phyloP scores from a whole-genome alignment of 345 rosid species.

The Populus simonii region DNA sequence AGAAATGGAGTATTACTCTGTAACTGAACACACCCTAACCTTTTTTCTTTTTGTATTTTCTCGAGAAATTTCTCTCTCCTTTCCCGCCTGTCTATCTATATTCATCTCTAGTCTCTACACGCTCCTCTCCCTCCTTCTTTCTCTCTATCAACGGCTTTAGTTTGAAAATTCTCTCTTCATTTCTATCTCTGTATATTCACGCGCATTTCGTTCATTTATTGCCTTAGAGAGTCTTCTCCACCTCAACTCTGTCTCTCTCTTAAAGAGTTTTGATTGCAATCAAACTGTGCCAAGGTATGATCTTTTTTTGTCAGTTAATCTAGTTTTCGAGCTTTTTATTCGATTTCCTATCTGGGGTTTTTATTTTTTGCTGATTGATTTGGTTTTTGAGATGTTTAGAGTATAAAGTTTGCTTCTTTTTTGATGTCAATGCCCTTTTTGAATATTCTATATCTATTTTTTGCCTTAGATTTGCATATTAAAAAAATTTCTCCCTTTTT shows the following conservation, averaged over 20 bases:
- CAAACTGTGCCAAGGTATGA: slow-evolving; percentile 1
- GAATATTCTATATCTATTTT: slow-evolving; percentile 24
- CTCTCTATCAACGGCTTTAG: slow-evolving; percentile 2
- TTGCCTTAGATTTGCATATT: slow-evolving; percentile 9
- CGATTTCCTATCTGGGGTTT: background rate
- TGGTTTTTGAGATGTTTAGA: background rate
- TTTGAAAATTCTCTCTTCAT: slow-evolving; percentile 9
- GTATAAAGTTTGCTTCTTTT: slow-evolving; percentile 4
- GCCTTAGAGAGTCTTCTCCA: background rate
- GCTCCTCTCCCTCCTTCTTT: slow-evolving; percentile 7
- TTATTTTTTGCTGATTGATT: background rate
- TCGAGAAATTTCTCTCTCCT: slow-evolving; percentile 45
- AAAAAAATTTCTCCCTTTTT: background rate
- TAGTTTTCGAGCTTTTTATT: background rate
- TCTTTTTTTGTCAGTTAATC: background rate
- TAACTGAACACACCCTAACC: background rate
- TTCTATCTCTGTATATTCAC: background rate
- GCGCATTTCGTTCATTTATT: slow-evolving; percentile 15
- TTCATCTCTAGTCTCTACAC: background rate
- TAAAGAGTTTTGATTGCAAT: background rate
- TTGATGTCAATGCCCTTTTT: background rate
- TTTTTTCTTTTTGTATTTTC: slow-evolving; percentile 48
- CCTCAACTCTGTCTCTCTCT: background rate
- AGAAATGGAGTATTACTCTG: too few relatives aligned
- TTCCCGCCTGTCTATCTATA: background rate